Percentiles rank a stretch among this genome's conserved stretches.
Evolutionary conservation across 352 stramenopile species (phyloP).

Genomic region (Phytophthora fragariae): DNA sequence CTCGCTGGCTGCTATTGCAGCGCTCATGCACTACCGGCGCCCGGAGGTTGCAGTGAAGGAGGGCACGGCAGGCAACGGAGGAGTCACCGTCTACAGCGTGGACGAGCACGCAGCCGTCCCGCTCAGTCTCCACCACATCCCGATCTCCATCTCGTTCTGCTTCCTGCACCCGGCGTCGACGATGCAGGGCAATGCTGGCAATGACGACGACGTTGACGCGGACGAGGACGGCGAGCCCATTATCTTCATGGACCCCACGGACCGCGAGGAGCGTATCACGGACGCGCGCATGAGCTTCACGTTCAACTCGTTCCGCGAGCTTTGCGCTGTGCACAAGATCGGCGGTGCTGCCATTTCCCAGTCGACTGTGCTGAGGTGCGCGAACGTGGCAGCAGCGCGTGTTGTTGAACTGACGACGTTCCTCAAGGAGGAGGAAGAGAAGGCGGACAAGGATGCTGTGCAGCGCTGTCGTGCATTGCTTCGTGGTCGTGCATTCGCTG

Average conservation of each 20-base stretch:
- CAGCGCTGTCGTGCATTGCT: constrained; percentile 72
- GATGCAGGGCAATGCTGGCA: constrained; percentile 9
- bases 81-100: constrained; percentile 80
- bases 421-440: constrained; percentile 78
- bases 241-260: constrained; percentile 90
- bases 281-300: constrained; percentile 91
- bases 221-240: constrained; percentile 54
- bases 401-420: constrained; percentile 81
- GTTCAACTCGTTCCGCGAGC: constrained; percentile 93
- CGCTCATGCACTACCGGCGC: constrained; percentile 94
- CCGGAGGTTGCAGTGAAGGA: constrained; percentile 86
- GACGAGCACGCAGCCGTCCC: constrained; percentile 92
- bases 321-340: constrained; percentile 92
- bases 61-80: constrained; percentile 19
- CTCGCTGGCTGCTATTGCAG: constrained; percentile 94
- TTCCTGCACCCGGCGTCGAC: constrained; percentile 54
- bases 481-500: constrained; percentile 74
- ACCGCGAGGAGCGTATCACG: constrained; percentile 88
- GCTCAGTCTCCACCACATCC: constrained; percentile 95
- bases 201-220: constrained; percentile 29
- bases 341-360: constrained; percentile 77
- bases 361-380: constrained; percentile 76
- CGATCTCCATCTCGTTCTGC: constrained; percentile 96
- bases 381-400: constrained; percentile 80
- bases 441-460: constrained; percentile 75